Evolutionary conservation across 805 yeast species (phyloP).

Genomic region (Diddensiella santjacobensis): DNA sequence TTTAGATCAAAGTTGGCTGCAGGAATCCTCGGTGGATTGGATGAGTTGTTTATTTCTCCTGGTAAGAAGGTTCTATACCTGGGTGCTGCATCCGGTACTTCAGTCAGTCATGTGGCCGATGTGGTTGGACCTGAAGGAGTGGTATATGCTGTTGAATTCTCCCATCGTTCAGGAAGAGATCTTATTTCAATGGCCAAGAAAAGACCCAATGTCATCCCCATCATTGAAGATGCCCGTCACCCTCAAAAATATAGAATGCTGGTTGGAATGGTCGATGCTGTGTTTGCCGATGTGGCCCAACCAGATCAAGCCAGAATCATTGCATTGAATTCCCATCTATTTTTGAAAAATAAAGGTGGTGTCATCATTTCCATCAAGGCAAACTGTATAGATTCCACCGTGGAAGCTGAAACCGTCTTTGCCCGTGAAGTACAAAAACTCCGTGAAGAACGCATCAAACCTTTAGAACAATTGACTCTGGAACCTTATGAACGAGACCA

Average conservation of each 20-base stretch:
- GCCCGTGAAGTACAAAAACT: slow-evolving; percentile 99
- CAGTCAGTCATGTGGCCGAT: slow-evolving; percentile 97
- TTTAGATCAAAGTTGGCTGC: slow-evolving; percentile 99
- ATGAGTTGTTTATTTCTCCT: slow-evolving; percentile 94
- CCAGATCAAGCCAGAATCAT: slow-evolving; percentile 99
- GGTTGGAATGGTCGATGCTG: slow-evolving; percentile 97
- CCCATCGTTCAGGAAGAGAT: slow-evolving; percentile 99
- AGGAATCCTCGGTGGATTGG: slow-evolving; percentile 99
- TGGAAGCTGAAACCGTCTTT: slow-evolving; percentile 98
- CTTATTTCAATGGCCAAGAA: slow-evolving; percentile 99
- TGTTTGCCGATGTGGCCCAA: slow-evolving; percentile 99
- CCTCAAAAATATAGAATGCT: slow-evolving; percentile 99
- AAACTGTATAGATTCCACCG: slow-evolving; percentile 99
- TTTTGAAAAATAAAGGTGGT: slow-evolving; percentile 97
- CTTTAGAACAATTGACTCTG: slow-evolving; percentile 95
- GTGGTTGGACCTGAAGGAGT: slow-evolving; percentile 99
- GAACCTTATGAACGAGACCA: slow-evolving; percentile 99
- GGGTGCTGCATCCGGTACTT: slow-evolving; percentile 99
- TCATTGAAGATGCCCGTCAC: slow-evolving; percentile 99
- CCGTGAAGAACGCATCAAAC: slow-evolving; percentile 98
- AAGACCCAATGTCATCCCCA: slow-evolving; percentile 98
- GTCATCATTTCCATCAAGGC: slow-evolving; percentile 99
- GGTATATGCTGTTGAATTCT: slow-evolving; percentile 98
- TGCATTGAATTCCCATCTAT: slow-evolving; percentile 96
- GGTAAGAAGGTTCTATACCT: slow-evolving; percentile 95